Evolutionary conservation across 2,329 filamentous ascomycete species (phyloP), one percentile per base, ranked within the genome.

Genomic region (Acrodontium crateriforme): DNA sequence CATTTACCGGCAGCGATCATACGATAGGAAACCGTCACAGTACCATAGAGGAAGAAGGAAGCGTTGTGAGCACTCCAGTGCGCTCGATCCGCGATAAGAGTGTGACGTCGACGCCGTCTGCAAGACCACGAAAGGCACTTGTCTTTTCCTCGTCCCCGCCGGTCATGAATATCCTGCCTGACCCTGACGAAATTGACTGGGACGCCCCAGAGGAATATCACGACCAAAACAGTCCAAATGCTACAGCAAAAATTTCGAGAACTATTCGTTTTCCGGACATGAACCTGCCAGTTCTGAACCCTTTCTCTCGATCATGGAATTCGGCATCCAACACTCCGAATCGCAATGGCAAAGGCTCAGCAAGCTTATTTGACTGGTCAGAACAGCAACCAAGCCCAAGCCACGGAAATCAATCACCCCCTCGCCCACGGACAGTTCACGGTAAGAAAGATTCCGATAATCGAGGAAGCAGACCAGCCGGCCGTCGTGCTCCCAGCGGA

Each of bases 321-420:
- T 46, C 53, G 15, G 49, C 42, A 20, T 55, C 58, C 5, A 31
- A 38, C 6, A 37, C 41, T 12, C 54, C 56, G 30, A 49, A 53
- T 25, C 51, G 55, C 29, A 43, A 52, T 28, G 42, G 40, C 26
- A 38, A 44, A 27, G 50, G 54, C 18, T 39, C 53, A 42, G 58
- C 76, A 50, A 84, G 68, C 40, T 60, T 85, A 3, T 85, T 85
- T 42, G 79, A 85, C 50, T 83, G 78, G 78, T 73, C 74, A 25
- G 80, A 85, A 49, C 65, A 75, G 9, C 55, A 68, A 15, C 56
- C 60, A 5, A 60, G 69, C 33, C 76, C 79, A 31, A 78, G 73
- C 53, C 56, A 62, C 28, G 69, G 76, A 25, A 67, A 65, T 34
- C 67, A 67, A 16, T 64, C 65, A 20, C 66, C 66, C n/a, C 63